phyloP scores from a whole-genome alignment of 2,329 filamentous ascomycete genomes.

The Aureobasidium sp. region DNA sequence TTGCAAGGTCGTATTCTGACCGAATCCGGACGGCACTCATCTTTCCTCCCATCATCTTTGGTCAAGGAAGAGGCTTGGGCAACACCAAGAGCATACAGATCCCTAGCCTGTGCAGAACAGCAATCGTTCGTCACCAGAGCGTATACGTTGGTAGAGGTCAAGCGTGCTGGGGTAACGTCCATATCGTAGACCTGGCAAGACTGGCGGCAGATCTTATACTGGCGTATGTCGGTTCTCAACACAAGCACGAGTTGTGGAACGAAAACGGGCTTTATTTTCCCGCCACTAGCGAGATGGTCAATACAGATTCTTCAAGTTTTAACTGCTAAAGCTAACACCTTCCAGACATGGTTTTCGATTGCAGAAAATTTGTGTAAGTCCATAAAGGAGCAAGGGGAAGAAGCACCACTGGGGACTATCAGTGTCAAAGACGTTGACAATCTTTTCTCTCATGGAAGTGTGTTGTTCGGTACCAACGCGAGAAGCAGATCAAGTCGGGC shows the following conservation, averaged over 20 bases:
- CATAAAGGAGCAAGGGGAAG: not conserved
- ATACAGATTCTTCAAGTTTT: too few relatives aligned
- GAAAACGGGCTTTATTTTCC: not conserved
- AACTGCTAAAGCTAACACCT: too few relatives aligned
- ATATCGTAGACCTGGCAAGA: constrained; percentile 53
- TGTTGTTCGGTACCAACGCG: not conserved
- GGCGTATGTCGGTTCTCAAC: not conserved
- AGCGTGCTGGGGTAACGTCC: constrained; percentile 51
- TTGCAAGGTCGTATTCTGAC: constrained; percentile 35
- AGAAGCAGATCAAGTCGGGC: not conserved
- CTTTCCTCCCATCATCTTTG: constrained; percentile 60
- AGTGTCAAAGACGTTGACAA: not conserved
- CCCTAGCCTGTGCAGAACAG: constrained; percentile 45
- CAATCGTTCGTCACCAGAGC: constrained; percentile 45
- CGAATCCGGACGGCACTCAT: constrained; percentile 54
- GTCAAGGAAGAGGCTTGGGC: constrained; percentile 42
- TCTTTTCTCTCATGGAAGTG: not conserved
- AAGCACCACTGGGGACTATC: not conserved
- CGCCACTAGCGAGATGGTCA: not conserved
- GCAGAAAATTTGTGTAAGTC: not conserved
- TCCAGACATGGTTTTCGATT: not conserved
- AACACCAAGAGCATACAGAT: constrained; percentile 51
- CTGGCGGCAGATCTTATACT: constrained; percentile 46
- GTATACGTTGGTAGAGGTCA: constrained; percentile 52
- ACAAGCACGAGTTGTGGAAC: not conserved